Evolutionary conservation across 1,139 yeast genomes (phyloP).

Genomic region (Wickerhamomyces sp.): DNA sequence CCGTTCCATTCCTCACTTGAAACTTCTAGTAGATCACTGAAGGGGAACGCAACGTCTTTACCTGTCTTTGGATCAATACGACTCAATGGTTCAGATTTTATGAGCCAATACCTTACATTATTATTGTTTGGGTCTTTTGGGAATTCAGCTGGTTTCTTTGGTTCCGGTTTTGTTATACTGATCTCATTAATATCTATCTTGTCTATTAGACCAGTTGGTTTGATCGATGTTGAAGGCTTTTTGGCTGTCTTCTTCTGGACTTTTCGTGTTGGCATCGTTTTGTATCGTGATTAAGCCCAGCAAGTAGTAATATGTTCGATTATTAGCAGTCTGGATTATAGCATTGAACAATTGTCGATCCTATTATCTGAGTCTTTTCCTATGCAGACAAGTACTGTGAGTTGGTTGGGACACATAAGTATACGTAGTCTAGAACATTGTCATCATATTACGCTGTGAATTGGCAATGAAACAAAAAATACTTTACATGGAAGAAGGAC

Average conservation of each 20-base stretch:
- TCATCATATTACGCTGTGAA: no score
- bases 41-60: conserved; percentile 42
- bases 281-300: no score
- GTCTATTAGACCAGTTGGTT: background rate
- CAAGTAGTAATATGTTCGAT: no score
- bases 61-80: conserved; percentile 41
- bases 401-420: background rate
- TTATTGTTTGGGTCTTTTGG: conserved; percentile 15
- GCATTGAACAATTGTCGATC: no score
- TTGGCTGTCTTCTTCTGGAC: background rate
- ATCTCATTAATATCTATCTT: conserved; percentile 2
- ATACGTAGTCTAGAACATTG: background rate
- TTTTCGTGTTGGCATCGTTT: conserved; percentile 8
- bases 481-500: no score
- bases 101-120: conserved; percentile 40
- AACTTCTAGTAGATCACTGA: conserved; percentile 36
- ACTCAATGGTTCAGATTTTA: conserved; percentile 48
- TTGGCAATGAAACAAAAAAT: no score
- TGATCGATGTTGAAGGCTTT: background rate
- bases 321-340: no score
- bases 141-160: conserved; percentile 24
- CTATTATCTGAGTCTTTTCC: no score
- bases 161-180: conserved; percentile 14
- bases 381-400: no score
- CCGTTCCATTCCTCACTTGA: conserved; percentile 49